Percentiles rank a stretch among this genome's conserved stretches.
These are phyloP conservation scores for Neurospora hispaniola DNA, from an alignment of 495 filamentous ascomycete species.

Conservation along the genomic window DNA sequence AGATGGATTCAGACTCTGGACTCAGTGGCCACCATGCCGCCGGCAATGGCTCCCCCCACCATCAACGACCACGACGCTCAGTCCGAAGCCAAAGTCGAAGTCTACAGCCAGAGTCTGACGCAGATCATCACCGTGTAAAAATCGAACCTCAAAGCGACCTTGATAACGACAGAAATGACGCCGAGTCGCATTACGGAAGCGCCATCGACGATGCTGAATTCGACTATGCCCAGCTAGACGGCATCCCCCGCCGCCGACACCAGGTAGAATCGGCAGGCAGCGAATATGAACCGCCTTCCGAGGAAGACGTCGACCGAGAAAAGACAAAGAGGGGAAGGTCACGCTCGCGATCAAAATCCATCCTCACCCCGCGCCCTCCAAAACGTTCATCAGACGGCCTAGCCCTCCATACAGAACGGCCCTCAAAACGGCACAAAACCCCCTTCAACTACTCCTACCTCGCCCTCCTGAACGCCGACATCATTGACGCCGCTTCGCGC, in stretches of 20 bases:
- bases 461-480: constrained; percentile 46
- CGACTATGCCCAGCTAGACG: neutral
- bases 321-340: neutral
- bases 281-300: neutral
- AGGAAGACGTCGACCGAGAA: neutral
- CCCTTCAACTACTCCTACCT: constrained; percentile 45
- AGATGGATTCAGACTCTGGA: neutral
- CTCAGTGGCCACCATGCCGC: neutral
- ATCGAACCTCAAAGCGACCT: neutral
- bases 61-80: neutral
- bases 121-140: neutral
- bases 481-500: constrained; percentile 30
- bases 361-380: neutral
- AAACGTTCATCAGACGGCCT: neutral
- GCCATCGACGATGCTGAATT: neutral
- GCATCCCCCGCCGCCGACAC: neutral
- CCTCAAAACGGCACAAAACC: constrained; percentile 21
- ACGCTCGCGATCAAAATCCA: neutral
- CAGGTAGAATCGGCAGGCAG: neutral
- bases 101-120: neutral
- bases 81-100: neutral
- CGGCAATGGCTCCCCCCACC: neutral
- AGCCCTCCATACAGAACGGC: no score
- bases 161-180: neutral
- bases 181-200: neutral